phyloP scores from a whole-genome alignment of 2,329 filamentous ascomycete genomes.

The Fusarium incarnatum region DNA sequence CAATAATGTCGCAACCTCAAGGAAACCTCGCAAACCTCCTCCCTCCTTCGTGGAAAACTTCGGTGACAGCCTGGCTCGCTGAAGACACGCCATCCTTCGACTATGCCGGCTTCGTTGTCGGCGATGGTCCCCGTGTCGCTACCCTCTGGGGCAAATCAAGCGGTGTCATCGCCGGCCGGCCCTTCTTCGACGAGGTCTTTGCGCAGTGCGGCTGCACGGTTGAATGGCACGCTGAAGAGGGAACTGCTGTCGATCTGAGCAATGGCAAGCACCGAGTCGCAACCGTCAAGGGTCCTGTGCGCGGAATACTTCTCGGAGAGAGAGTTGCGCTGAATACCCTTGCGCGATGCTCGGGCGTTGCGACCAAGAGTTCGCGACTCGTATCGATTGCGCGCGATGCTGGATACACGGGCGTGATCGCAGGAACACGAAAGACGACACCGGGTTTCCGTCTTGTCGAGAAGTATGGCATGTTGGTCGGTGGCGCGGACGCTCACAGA shows the following conservation, averaged over 20 bases:
- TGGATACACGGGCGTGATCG: conserved; percentile 86
- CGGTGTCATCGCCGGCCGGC: conserved; percentile 89
- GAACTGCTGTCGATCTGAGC: conserved; percentile 72
- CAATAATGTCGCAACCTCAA: conserved; percentile 46
- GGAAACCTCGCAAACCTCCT: conserved; percentile 75
- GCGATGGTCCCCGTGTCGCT: conserved; percentile 71
- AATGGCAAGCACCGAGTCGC: conserved; percentile 72
- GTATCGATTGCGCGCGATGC: conserved; percentile 67
- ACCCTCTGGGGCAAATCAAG: conserved; percentile 76
- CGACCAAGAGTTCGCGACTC: conserved; percentile 72
- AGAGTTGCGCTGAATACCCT: conserved; percentile 92
- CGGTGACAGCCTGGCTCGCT: conserved; percentile 86
- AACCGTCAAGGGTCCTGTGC: conserved; percentile 85
- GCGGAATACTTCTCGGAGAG: conserved; percentile 87
- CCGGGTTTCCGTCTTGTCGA: conserved; percentile 95
- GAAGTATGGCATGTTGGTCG: conserved; percentile 97
- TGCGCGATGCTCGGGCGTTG: conserved; percentile 90
- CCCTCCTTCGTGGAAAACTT: conserved; percentile 84
- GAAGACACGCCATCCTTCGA: conserved; percentile 98
- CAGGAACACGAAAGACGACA: conserved; percentile 96
- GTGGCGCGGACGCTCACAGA: conserved; percentile 90
- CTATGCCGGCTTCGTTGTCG: conserved; percentile 97
- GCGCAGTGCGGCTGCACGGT: conserved; percentile 89
- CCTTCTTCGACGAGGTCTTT: conserved; percentile 97
- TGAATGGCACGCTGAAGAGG: conserved; percentile 87